Percentiles rank a stretch among this genome's conserved stretches.
These are phyloP conservation scores for Naganishia vishniacii DNA, from an alignment of 768 basidiomycete genomes.

Conservation along the genomic window DNA sequence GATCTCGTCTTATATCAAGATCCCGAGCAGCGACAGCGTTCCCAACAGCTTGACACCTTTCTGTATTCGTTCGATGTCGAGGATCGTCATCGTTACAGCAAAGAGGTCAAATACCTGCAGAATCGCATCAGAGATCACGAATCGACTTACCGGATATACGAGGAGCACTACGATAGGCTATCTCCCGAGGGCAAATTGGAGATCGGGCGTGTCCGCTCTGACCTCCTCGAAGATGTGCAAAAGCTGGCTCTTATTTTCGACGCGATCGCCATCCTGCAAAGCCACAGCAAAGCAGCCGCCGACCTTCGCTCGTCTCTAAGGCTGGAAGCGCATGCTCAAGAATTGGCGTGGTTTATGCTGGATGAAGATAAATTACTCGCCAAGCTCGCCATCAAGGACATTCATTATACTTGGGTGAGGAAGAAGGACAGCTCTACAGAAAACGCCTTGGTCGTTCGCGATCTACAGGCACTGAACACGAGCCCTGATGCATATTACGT, in stretches of 20 bases:
- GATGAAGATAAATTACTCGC: conserved; percentile 67
- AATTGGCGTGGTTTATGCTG: conserved; percentile 89
- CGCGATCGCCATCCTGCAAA: conserved; percentile 63
- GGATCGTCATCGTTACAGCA: conserved; percentile 37
- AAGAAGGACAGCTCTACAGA: conserved; percentile 81
- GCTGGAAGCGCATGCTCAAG: conserved; percentile 71
- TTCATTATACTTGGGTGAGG: conserved; percentile 74
- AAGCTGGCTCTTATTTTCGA: conserved; percentile 80
- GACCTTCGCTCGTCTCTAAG: conserved; percentile 68
- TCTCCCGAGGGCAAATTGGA: conserved; percentile 53
- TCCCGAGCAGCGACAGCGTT: conserved; percentile 68
- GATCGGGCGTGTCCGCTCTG: conserved; percentile 64
- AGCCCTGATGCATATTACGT: conserved; percentile 74
- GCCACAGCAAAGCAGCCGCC: conserved; percentile 66
- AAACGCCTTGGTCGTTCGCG: conserved; percentile 66
- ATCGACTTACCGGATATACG: conserved; percentile 48
- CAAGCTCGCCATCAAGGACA: conserved; percentile 74
- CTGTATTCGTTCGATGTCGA: conserved; percentile 70
- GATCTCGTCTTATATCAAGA: conserved; percentile 86
- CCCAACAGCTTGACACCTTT: conserved; percentile 72
- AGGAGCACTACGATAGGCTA: conserved; percentile 46
- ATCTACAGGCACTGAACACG: conserved; percentile 80
- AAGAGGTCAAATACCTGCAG: conserved; percentile 56
- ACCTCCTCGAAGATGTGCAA: conserved; percentile 66
- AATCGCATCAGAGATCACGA: conserved; percentile 59